Evolutionary conservation across 768 basidiomycete species (phyloP), one percentile per base, ranked within the genome.

Genomic region (Lactifluus pinguis): DNA sequence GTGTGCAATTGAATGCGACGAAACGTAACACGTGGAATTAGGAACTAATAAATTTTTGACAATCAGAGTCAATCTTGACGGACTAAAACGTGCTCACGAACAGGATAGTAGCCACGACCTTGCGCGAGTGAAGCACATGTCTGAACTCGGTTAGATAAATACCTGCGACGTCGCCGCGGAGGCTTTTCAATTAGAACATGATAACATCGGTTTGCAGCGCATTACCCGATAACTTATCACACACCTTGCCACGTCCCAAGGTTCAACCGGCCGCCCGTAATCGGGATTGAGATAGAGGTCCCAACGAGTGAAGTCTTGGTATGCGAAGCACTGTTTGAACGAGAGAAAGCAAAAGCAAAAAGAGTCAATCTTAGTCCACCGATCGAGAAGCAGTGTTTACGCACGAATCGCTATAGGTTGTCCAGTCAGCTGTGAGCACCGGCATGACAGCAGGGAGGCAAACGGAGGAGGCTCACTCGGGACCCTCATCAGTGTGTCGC

Each of bases 191-290:
- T 61, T 25, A 61, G 19, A 6, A 11, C 55, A 11, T 29, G n/a
- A 8, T 38, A 30, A 6, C 38, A 29, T 47, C 14, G 2, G 5
- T 2, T 47, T 25, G 19, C 11, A 13, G 17, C 6, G 13, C 19
- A 17, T 42, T n/a, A 13, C 13, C 17, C 42, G 17, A 47, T 15
- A 25, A 25, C 9, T n/a, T 17, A 25, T 25, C 68, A 25, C 32
- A 34, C 72, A 82, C 91, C 93, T 80, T 97, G 94, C 94, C 94
- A 97, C 25, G 90, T 94, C 11, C 94, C 94, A 53, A 97, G 75
- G 63, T 86, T 89, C 65, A 95, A 74, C 50, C 77, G 75, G 6
- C 83, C 90, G 60, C 87, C 79, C 2, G 88, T 87, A 66, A 98
- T 91, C 3, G 94, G 94, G 44, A 98, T 72, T 69, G 85, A 83